A percentile compares a stretch with the other conserved stretches of the same genome.
Evolutionary conservation across 148 eudicot species (phyloP).

Genomic region (Persicaria tinctoria): DNA sequence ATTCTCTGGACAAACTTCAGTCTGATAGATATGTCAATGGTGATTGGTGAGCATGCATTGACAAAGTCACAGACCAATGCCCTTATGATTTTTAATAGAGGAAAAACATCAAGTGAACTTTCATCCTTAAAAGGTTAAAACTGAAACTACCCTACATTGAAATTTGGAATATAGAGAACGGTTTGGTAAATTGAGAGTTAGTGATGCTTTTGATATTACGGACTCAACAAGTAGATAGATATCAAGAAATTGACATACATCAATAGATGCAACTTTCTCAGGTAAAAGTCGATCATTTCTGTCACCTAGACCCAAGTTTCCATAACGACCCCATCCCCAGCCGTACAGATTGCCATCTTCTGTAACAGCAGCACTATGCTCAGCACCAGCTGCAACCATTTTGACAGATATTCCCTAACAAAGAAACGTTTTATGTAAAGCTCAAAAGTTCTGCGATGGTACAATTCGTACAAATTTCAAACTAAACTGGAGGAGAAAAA

Average conservation of each 20-base stretch:
- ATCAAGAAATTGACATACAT: conserved; percentile 31
- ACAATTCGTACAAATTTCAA: neutral
- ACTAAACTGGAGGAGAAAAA: too few relatives aligned
- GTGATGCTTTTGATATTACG: neutral
- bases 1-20: too few relatives aligned
- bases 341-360: conserved; percentile 89
- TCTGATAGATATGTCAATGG: too few relatives aligned
- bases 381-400: conserved; percentile 99
- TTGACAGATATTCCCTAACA: conserved; percentile 62
- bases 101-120: too few relatives aligned
- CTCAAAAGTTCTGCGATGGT: neutral
- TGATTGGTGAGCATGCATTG: too few relatives aligned
- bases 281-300: conserved; percentile 86
- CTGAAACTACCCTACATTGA: too few relatives aligned
- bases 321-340: conserved; percentile 99
- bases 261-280: conserved; percentile 52
- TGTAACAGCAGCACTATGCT: conserved; percentile 95
- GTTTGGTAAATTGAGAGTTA: too few relatives aligned
- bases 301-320: conserved; percentile 97
- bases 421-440: neutral
- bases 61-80: too few relatives aligned
- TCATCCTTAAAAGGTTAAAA: too few relatives aligned
- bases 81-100: too few relatives aligned
- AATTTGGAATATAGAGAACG: too few relatives aligned
- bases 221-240: neutral